Evolutionary conservation across 495 filamentous ascomycete species (phyloP).

Genomic region (Daldinia grandis): DNA sequence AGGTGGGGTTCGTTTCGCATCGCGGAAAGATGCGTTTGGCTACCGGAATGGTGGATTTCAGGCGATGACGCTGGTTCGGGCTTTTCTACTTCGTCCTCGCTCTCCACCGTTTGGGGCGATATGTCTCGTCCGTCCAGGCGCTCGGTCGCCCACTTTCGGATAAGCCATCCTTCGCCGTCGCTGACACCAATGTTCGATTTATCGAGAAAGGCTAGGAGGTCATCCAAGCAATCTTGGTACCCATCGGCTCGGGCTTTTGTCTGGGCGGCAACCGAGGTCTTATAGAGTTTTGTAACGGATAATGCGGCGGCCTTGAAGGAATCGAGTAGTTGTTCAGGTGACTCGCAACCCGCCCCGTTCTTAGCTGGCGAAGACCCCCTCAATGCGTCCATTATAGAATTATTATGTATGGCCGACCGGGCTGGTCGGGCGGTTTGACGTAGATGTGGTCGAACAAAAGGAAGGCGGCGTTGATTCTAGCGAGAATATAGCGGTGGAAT

Average conservation of each 20-base stretch:
- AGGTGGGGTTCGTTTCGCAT: conserved; percentile 53
- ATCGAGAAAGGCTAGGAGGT: conserved; percentile 84
- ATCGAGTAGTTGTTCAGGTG: conserved; percentile 81
- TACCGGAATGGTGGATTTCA: conserved; percentile 61
- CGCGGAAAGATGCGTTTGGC: conserved; percentile 48
- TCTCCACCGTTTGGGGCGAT: conserved; percentile 61
- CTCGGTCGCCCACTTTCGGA: conserved; percentile 87
- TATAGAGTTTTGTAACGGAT: conserved; percentile 96
- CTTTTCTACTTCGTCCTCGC: conserved; percentile 76
- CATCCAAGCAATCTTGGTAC: conserved; percentile 94
- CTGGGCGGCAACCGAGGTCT: conserved; percentile 80
- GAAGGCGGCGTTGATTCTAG: neutral
- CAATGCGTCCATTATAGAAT: conserved; percentile 41
- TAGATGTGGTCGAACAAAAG: conserved; percentile 7
- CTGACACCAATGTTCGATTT: conserved; percentile 76
- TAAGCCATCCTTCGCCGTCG: conserved; percentile 81
- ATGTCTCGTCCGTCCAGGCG: conserved; percentile 69
- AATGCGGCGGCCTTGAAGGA: conserved; percentile 92
- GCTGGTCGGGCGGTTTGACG: neutral
- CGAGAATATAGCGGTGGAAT: conserved; percentile 19
- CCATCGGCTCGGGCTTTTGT: conserved; percentile 77
- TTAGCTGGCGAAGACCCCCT: conserved; percentile 46
- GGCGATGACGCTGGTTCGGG: conserved; percentile 68
- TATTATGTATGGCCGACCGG: neutral
- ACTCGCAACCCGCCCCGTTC: conserved; percentile 53